Evolutionary conservation across 305 asterid genomes (phyloP), one percentile per base, ranked within the genome.

Genomic region (Fraxinus albicans): DNA sequence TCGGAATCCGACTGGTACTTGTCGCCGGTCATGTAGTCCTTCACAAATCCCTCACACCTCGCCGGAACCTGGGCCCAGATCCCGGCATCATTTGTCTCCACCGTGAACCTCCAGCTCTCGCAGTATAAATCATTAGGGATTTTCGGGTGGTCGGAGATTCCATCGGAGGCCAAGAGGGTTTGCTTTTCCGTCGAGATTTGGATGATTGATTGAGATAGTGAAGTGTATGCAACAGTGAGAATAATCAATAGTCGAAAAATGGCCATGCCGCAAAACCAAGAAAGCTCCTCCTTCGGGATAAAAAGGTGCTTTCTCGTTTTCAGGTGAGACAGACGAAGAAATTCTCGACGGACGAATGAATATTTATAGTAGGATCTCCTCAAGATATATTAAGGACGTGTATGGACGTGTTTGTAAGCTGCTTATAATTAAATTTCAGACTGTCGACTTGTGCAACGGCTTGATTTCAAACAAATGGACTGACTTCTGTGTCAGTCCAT

Each of bases 11-110:
- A 80, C 34, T 0, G 4, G 87, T 92, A 95, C 74, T 87, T 85
- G 7, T 79, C 89, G 53, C 93, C 87, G 60, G 89, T 88, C 76
- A 92, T 76, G 85, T 95, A 95, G 0, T 89, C 89, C 90, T 85
- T 81, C 42, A 95, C 94, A 78, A 87, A 93, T 29, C 84, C 85
- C 3, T 23, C 21, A 65, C 99, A 95, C 35, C 73, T 83, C 58
- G 79, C 77, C 3, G 98, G 98, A 35, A 93, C 31, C 21, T 67
- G 79, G 4, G 21, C 34, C 97, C 97, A 95, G 67, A 53, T 40
- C 1, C 91, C 91, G 47, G 93, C 96, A 81, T 92, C 94, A 78
- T 95, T 91, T 1, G 99, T 92, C 86, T 95, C 97, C 36, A 94
- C 92, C 25, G 94, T 88, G 89, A 88, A 94, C 73, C 89, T 89